These are phyloP conservation scores for Hericium coralloides DNA, from an alignment of 768 basidiomycete genomes.

Conservation along the genomic window DNA sequence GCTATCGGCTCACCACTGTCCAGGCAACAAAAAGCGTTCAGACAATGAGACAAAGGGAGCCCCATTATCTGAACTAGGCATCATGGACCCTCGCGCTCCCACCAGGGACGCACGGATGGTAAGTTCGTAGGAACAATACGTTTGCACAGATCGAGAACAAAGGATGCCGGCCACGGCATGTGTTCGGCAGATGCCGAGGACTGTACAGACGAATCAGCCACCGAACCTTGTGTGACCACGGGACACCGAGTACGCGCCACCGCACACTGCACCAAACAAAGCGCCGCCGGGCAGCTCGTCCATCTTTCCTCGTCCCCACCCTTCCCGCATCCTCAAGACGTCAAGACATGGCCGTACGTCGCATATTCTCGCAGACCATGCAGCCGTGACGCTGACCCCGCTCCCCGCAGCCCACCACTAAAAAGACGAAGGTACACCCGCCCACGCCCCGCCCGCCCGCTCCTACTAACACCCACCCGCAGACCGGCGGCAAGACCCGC, in stretches of 20 bases:
- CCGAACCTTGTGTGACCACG: slow-evolving; percentile 44
- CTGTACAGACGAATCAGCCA: slow-evolving; percentile 37
- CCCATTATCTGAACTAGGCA: slow-evolving; percentile 16
- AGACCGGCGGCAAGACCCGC: slow-evolving; percentile 81
- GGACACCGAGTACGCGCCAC: slow-evolving; percentile 29
- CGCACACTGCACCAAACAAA: slow-evolving; percentile 15
- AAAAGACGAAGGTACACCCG: slow-evolving; percentile 12
- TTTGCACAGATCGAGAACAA: background rate
- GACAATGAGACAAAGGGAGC: slow-evolving; percentile 19
- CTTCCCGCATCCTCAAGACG: slow-evolving; percentile 48
- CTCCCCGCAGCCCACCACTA: slow-evolving; percentile 1
- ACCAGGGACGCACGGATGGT: too few relatives aligned
- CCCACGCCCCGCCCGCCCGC: background rate
- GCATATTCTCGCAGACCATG: background rate
- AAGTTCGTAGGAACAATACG: background rate
- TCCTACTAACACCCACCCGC: slow-evolving; percentile 1
- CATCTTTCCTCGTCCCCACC: slow-evolving; percentile 2
- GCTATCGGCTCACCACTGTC: background rate
- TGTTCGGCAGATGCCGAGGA: slow-evolving; percentile 27
- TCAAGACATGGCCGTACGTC: slow-evolving; percentile 45
- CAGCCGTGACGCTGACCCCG: background rate
- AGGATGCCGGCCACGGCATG: background rate
- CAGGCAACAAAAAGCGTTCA: background rate
- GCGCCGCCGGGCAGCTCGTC: background rate
- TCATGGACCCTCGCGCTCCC: slow-evolving; percentile 4